Percentiles rank a stretch among this genome's conserved stretches.
phyloP scores from a whole-genome alignment of 2,329 filamentous ascomycete species.

The Trichoderma hamatum region DNA sequence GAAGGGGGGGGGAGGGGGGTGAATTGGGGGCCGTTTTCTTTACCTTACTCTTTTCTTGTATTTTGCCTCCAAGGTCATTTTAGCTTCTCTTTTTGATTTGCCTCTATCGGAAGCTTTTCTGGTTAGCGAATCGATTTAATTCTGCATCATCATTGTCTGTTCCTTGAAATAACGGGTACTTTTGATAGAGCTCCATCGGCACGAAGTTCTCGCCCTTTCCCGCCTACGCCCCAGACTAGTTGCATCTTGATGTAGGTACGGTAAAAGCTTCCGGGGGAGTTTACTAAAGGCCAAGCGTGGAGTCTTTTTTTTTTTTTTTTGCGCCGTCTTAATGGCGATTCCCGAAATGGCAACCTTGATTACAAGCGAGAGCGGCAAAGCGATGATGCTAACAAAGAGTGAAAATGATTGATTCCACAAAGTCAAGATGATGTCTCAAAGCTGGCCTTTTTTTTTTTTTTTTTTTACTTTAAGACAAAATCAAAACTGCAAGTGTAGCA shows the following conservation, averaged over 20 bases:
- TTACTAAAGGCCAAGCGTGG: background rate
- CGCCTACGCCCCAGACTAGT: background rate
- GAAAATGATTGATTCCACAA: background rate
- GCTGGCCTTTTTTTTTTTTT: background rate
- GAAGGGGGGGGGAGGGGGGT: background rate
- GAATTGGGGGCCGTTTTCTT: background rate
- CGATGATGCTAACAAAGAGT: background rate
- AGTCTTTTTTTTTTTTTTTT: background rate
- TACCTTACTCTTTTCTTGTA: background rate
- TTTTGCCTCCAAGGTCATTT: background rate
- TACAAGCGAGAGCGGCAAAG: background rate
- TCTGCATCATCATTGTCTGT: background rate
- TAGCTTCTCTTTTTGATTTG: background rate
- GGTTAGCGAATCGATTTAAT: background rate
- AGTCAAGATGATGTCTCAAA: background rate
- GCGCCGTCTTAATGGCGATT: background rate
- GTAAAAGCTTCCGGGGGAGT: background rate
- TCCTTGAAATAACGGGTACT: background rate
- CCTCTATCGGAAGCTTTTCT: background rate
- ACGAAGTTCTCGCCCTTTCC: no score
- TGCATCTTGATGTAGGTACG: background rate
- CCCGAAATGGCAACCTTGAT: background rate
- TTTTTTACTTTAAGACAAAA: background rate
- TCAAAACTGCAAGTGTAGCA: background rate
- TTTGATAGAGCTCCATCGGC: background rate